phyloP scores from a whole-genome alignment of 78 protist species.

The Dictyostelium intermedium region DNA sequence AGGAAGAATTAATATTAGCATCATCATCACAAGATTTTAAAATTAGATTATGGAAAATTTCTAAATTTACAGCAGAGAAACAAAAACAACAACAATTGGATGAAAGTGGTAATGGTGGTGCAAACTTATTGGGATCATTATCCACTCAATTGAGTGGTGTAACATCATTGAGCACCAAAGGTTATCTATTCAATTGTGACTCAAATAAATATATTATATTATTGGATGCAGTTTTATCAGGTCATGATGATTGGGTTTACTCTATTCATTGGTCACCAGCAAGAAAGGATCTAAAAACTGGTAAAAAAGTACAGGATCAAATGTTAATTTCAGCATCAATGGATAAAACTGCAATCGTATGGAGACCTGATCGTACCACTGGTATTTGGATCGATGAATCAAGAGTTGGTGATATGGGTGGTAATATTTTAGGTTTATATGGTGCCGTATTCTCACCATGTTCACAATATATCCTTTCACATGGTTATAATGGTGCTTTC shows the following conservation, averaged over 20 bases:
- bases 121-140: background rate
- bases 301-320: constrained; percentile 25
- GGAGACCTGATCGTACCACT: constrained; percentile 60
- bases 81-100: background rate
- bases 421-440: constrained; percentile 78
- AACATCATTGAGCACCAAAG: constrained; percentile 47
- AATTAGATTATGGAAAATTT: constrained; percentile 70
- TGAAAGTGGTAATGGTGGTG: background rate
- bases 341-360: constrained; percentile 79
- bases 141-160: constrained; percentile 13
- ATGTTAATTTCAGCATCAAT: constrained; percentile 73
- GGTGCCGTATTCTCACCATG: constrained; percentile 56
- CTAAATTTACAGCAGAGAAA: background rate
- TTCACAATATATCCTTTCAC: constrained; percentile 53
- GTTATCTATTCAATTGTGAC: constrained; percentile 48
- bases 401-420: constrained; percentile 84
- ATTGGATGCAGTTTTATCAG: constrained; percentile 74
- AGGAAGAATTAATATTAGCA: constrained; percentile 46
- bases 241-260: constrained; percentile 84
- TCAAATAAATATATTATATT: background rate
- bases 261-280: constrained; percentile 72
- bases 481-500: constrained; percentile 81
- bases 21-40: constrained; percentile 75
- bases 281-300: background rate
- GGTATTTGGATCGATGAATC: constrained; percentile 82